These are phyloP conservation scores for Penicillium sp. DNA, from an alignment of 2,329 filamentous ascomycete genomes.

Conservation along the genomic window DNA sequence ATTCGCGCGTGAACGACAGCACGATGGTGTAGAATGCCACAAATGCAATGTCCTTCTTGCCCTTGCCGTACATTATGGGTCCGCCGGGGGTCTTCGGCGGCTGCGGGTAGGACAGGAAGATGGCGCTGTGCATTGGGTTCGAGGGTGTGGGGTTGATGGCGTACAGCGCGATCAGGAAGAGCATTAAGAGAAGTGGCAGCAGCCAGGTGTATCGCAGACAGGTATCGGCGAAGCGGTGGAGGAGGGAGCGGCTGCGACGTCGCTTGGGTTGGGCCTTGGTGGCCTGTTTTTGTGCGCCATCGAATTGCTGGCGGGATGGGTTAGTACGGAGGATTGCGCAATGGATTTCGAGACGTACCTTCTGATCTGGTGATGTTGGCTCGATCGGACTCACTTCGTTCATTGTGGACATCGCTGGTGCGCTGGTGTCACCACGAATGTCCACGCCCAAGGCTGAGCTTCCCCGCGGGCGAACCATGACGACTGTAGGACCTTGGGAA, in stretches of 20 bases:
- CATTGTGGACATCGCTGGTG: conserved; percentile 47
- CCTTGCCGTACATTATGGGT: conserved; percentile 77
- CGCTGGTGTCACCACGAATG: conserved; percentile 47
- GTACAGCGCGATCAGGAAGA: conserved; percentile 65
- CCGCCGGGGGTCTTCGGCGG: conserved; percentile 51
- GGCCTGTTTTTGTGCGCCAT: conserved; percentile 26
- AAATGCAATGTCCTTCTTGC: conserved; percentile 80
- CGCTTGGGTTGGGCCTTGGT: conserved; percentile 41
- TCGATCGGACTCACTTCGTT: conserved; percentile 34
- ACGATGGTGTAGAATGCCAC: conserved; percentile 86
- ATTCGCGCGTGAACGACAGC: conserved; percentile 89
- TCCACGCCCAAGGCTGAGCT: conserved; percentile 46
- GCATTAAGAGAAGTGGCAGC: conserved; percentile 65
- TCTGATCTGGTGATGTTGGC: conserved; percentile 26
- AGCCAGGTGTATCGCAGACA: conserved; percentile 58
- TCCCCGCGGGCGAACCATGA: conserved; percentile 41
- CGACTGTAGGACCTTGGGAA: not conserved
- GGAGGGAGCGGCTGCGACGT: conserved; percentile 41
- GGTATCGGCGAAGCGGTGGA: conserved; percentile 43
- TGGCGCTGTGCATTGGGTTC: conserved; percentile 75
- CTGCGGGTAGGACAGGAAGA: conserved; percentile 86
- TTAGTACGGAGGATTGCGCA: conserved; percentile 2
- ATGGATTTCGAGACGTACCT: conserved; percentile 24
- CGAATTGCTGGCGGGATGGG: conserved; percentile 15
- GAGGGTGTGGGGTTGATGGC: conserved; percentile 70